Base-by-base conservation (phyloP, 2,329 filamentous ascomycete genomes). In the Sphaerulina musiva region DNA sequence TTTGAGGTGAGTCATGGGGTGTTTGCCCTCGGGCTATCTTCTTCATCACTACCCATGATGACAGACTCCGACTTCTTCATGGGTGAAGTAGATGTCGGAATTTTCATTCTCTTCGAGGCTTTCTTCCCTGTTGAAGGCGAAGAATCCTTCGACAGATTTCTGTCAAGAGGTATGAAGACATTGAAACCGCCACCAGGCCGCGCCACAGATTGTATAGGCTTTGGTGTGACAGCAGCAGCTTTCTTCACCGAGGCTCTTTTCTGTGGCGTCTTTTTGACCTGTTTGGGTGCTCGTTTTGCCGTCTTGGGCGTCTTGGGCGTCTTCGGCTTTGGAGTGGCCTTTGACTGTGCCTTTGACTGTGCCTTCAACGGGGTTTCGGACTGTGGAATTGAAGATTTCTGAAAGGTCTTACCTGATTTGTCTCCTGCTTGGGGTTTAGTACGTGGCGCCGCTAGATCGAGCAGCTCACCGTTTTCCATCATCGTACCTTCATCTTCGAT, bases 401-500 rank as follows among this genome's bases (percentile, higher is more conserved):
- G 38, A 45, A 48, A 26, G 41, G 50, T 57, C 64, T 66, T 67
- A 67, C 64, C 63, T 45, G 46, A 31, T 52, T 63, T 64, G 47
- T 60, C 62, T 51, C 61, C 64, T 66, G 58, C 39, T 49, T 53
- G 58, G 47, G 55, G 53, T 66, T 68, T 65, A 67, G 65, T 61
- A 63, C 47, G 55, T 45, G 53, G 56, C 32, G 42, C 36, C 20
- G 48, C 44, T 55, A 62, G 47, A 47, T 54, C 53, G 20, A 46
- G 46, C 55, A 59, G 48, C 51, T 61, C 59, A 58, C 51, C 59
- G 40, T 48, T 53, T n/a, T 59, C 60, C 51, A 62, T 12, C 8
- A 29, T 39, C 14, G 56, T 43, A 55, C 52, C 60, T 58, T 54
- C 55, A 31, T 50, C 48, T n/a, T 56, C 55, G 12, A 46, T 55